Percentiles rank a stretch among this genome's conserved stretches.
phyloP scores from a whole-genome alignment of 169 alveolate genomes.

The Plasmodium relictum region DNA sequence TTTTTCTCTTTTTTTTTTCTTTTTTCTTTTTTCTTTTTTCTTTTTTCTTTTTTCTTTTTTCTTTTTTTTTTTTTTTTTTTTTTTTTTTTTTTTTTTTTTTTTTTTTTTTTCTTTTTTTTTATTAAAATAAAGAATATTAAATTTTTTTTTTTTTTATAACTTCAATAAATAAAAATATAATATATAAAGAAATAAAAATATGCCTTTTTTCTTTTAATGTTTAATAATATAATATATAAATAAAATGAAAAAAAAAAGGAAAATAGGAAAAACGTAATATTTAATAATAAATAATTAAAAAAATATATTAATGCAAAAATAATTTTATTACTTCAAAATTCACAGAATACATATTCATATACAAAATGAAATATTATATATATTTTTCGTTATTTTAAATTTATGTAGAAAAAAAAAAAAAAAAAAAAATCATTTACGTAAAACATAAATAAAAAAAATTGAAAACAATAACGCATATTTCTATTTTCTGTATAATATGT shows the following conservation, averaged over 20 bases:
- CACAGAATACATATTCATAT: slow-evolving; percentile 21
- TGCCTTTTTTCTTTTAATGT: background rate
- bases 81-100: slow-evolving; percentile 20
- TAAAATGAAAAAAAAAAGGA: background rate
- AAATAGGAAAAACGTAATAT: background rate
- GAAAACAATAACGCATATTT: slow-evolving; percentile 2
- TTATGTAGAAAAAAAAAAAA: background rate
- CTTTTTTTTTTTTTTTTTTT: slow-evolving; percentile 24
- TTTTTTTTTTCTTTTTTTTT: slow-evolving; percentile 25
- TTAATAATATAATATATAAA: background rate
- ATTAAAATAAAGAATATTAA: background rate
- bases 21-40: too few relatives aligned
- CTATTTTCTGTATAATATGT: background rate
- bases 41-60: slow-evolving; percentile 1
- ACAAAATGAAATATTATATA: slow-evolving; percentile 11
- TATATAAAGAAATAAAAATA: background rate
- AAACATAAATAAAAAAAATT: slow-evolving; percentile 12
- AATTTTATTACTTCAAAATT: slow-evolving; percentile 15
- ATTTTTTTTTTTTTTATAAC: slow-evolving; percentile 20
- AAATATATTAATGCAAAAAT: background rate
- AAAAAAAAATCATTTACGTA: slow-evolving; percentile 1
- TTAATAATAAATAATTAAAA: too few relatives aligned
- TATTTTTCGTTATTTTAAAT: background rate
- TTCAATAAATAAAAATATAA: slow-evolving; percentile 22
- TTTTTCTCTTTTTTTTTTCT: too few relatives aligned